Base-by-base conservation (phyloP, 768 basidiomycete genomes). In the Cyclocybe cylindracea region DNA sequence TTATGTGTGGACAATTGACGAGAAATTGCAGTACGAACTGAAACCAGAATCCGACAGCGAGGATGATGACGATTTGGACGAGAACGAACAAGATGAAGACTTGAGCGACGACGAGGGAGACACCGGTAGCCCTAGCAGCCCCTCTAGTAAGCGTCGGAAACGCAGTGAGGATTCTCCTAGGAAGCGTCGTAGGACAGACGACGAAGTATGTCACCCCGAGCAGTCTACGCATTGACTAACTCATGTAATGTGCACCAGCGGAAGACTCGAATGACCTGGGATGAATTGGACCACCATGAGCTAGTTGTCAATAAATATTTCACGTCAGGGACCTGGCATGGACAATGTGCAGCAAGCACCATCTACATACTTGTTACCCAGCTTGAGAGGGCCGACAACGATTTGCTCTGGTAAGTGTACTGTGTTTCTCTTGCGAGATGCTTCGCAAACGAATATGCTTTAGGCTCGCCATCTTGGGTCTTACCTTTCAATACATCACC, bases 321-420 rank as follows among this genome's bases (percentile, higher is more conserved):
- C 63, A 75, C 77, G 55, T 75, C 83, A 13, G 97, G 97, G 35
- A 89, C 91, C 41, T 91, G 84, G 72, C 82, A 91, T 62, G 92
- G 93, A 1, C 94, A 94, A 70, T 92, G 91, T 61, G 93, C 91
- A 6, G 85, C 94, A 8, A 87, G 89, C 18, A 89, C 88, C 29
- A 82, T 98, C 45, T 98, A 96, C 67, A 77, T 92, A 55, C 83
- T 99, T 3, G 92, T 95, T 8, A 93, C 89, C 4, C 79, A 86
- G n/a, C 79, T 98, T 7, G 94, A 95, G 61, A 84, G 95, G 33
- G 89, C 87, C 9, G 96, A 98, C 67, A 92, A 94, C 62, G 94
- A 98, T 67, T 78, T 95, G 6, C 75, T 98, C 41, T 99, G 97
- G 97, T 94, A 61, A 44, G 49, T 11, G 77, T 59, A 31, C 11